These are phyloP conservation scores for Rhododendron griersonianum DNA, from an alignment of 148 eudicot species.

Conservation along the genomic window DNA sequence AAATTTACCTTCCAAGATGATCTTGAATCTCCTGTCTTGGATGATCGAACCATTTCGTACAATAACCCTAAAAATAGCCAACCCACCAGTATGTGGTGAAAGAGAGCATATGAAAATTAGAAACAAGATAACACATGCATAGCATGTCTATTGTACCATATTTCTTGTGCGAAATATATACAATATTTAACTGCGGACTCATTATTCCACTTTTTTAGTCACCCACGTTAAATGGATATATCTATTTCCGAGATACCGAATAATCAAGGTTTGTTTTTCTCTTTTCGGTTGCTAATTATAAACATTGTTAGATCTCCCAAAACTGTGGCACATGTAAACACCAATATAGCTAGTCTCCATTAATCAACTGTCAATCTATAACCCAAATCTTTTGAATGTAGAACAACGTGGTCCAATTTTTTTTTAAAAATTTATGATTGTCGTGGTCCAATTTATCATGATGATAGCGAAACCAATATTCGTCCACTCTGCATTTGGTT, in stretches of 20 bases:
- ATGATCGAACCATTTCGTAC: slow-evolving; percentile 73
- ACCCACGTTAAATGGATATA: neutral
- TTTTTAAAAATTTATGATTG: too few species aligned
- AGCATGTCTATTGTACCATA: neutral
- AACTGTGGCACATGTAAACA: neutral
- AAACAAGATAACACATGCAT: neutral
- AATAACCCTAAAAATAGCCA: slow-evolving; percentile 57
- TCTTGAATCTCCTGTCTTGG: slow-evolving; percentile 52
- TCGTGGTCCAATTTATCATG: neutral
- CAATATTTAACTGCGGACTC: neutral
- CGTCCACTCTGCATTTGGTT: neutral
- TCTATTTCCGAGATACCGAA: neutral
- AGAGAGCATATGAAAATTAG: neutral
- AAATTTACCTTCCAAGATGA: slow-evolving; percentile 76
- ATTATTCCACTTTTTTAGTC: neutral
- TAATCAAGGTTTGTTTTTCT: neutral
- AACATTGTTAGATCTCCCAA: neutral
- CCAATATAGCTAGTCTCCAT: neutral
- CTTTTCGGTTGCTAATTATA: neutral
- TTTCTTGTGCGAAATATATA: neutral
- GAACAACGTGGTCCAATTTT: neutral
- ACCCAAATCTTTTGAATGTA: neutral
- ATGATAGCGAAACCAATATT: neutral
- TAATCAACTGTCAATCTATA: neutral
- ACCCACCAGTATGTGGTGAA: neutral